Percentiles rank a stretch among this genome's conserved stretches.
phyloP scores from a whole-genome alignment of 2,329 filamentous ascomycete species.

The Colletotrichum gloeosporioides region DNA sequence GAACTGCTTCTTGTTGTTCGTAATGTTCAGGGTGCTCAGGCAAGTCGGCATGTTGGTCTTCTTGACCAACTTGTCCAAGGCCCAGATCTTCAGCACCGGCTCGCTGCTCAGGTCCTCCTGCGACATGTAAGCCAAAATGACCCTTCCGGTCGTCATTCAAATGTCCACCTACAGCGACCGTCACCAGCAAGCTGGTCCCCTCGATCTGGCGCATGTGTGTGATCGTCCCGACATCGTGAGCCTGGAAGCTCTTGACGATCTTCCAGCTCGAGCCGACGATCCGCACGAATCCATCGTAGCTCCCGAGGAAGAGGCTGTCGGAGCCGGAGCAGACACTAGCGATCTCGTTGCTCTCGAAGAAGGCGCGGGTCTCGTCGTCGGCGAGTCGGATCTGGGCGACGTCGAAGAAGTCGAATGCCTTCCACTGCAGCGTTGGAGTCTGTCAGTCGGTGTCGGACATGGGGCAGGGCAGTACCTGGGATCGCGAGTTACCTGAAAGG shows the following conservation, averaged over 20 bases:
- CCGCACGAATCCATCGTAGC: slow-evolving; percentile 82
- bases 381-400: slow-evolving; percentile 82
- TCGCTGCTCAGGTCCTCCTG: slow-evolving; percentile 87
- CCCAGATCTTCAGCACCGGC: slow-evolving; percentile 96
- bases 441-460: not conserved
- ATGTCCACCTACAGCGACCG: slow-evolving; percentile 61
- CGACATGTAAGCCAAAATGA: not conserved
- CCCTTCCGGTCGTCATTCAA: not conserved
- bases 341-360: slow-evolving; percentile 84
- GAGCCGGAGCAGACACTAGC: slow-evolving; percentile 86
- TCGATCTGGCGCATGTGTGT: slow-evolving; percentile 93
- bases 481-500: slow-evolving; percentile 15
- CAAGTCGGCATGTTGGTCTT: slow-evolving; percentile 91
- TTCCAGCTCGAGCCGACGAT: slow-evolving; percentile 90
- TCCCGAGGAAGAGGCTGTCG: slow-evolving; percentile 88
- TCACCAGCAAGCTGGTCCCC: slow-evolving; percentile 85
- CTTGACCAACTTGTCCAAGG: slow-evolving; percentile 90
- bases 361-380: slow-evolving; percentile 78
- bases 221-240: slow-evolving; percentile 80
- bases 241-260: slow-evolving; percentile 83
- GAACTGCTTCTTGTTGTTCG: slow-evolving; percentile 91
- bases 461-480: not conserved
- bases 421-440: slow-evolving; percentile 70
- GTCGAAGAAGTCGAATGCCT: slow-evolving; percentile 99
- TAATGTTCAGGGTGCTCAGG: slow-evolving; percentile 82